Conservation (phyloP, 1,139 yeast genomes). For the Taphrina flavorubra region DNA sequence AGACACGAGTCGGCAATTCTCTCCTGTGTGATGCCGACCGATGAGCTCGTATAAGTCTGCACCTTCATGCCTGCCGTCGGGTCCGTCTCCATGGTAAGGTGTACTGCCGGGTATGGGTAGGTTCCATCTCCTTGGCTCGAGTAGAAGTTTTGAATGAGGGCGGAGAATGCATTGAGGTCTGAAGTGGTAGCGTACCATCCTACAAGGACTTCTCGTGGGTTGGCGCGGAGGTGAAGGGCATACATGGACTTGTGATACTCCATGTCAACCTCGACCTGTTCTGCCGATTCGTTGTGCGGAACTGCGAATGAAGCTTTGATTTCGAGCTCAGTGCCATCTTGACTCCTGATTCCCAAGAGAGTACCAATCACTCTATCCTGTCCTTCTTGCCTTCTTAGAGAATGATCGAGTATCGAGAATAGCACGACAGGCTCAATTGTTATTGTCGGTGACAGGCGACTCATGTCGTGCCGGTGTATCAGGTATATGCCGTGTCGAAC, state of each 20-base stretch:
- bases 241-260: constrained; percentile 73
- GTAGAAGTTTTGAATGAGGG: constrained; percentile 85
- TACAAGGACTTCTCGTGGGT: constrained; percentile 77
- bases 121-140: constrained; percentile 51
- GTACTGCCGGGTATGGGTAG: constrained; percentile 77
- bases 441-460: constrained; percentile 39
- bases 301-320: constrained; percentile 80
- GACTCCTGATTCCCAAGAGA: constrained; percentile 78
- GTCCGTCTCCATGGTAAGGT: constrained; percentile 64
- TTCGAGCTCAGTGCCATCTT: constrained; percentile 81
- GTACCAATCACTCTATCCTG: constrained; percentile 79
- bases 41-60: constrained; percentile 75
- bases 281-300: constrained; percentile 81
- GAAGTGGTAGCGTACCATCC: constrained; percentile 86
- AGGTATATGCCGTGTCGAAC: neutral
- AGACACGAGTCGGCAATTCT: constrained; percentile 66
- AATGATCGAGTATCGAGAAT: constrained; percentile 69
- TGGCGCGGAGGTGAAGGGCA: constrained; percentile 76
- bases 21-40: constrained; percentile 63
- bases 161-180: constrained; percentile 73
- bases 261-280: constrained; percentile 69
- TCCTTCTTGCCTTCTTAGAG: constrained; percentile 57
- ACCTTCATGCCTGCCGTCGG: constrained; percentile 57
- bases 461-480: constrained; percentile 10
- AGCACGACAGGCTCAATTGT: constrained; percentile 52